These are phyloP conservation scores for Tricholoma sp. DNA, from an alignment of 768 basidiomycete species.

Conservation along the genomic window DNA sequence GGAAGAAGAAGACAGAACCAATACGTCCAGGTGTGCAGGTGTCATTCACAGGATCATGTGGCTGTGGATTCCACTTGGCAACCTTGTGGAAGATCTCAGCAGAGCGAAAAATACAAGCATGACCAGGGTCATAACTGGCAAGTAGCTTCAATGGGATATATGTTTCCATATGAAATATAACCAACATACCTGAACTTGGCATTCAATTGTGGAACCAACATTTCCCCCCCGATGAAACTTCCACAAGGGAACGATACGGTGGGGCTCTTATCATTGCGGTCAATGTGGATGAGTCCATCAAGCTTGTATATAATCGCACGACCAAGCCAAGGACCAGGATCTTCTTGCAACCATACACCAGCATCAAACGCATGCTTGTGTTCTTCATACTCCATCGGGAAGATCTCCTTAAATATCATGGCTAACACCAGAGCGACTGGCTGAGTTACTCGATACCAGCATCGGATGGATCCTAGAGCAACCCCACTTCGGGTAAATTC, in stretches of 20 bases:
- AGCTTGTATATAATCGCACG: conserved; percentile 12
- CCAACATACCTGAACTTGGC: conserved; percentile 10
- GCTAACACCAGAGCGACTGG: not conserved
- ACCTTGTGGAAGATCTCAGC: conserved; percentile 1
- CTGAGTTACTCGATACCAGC: conserved; percentile 1
- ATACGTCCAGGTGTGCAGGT: conserved; percentile 7
- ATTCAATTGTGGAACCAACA: conserved; percentile 8
- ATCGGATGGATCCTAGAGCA: not conserved
- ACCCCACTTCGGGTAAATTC: not conserved
- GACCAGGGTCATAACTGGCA: conserved; percentile 8
- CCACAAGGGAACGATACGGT: conserved; percentile 7
- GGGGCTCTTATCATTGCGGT: conserved; percentile 3
- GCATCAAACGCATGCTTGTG: conserved; percentile 7
- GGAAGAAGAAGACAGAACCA: conserved; percentile 10
- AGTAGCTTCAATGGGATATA: not conserved
- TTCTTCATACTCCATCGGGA: conserved; percentile 1
- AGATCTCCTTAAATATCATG: conserved; percentile 1
- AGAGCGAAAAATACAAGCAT: conserved; percentile 8
- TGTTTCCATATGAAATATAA: not conserved
- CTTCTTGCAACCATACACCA: no score
- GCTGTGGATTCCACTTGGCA: no score
- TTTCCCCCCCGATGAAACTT: conserved; percentile 7
- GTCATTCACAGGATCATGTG: conserved; percentile 5
- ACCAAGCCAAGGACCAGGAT: conserved; percentile 8
- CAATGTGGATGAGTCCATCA: conserved; percentile 9